These are phyloP conservation scores for Rauvolfia tetraphylla DNA, from an alignment of 257 asterid species.

Conservation along the genomic window DNA sequence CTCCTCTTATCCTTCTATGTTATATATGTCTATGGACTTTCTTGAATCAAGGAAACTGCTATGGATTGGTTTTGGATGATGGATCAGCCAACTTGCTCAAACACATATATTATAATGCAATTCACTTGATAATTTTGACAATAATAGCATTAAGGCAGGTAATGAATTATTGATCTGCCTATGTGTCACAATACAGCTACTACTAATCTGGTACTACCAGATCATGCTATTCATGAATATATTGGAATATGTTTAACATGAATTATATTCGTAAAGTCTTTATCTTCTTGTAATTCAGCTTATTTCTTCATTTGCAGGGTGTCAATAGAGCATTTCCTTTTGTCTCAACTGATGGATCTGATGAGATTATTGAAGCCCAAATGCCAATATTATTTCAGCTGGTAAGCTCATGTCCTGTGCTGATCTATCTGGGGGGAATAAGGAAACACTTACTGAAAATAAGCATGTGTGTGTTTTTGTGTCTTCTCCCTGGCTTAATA, in stretches of 20 bases:
- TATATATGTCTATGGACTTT: background rate
- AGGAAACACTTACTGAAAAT: background rate
- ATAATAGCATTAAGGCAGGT: background rate
- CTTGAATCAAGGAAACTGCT: background rate
- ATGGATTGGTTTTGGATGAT: background rate
- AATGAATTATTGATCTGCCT: background rate
- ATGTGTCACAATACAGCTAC: background rate
- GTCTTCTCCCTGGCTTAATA: background rate
- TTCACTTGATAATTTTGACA: background rate
- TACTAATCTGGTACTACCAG: background rate
- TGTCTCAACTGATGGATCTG: slow-evolving; percentile 79
- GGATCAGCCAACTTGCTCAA: background rate
- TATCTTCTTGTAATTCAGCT: background rate
- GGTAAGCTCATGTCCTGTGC: slow-evolving; percentile 34
- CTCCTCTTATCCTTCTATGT: background rate
- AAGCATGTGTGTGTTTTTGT: background rate
- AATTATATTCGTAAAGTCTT: background rate
- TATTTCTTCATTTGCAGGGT: slow-evolving; percentile 60
- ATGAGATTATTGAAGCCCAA: slow-evolving; percentile 76
- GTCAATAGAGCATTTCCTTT: slow-evolving; percentile 94
- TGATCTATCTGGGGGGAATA: background rate
- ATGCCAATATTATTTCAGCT: slow-evolving; percentile 89
- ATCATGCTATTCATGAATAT: background rate
- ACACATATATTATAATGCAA: background rate
- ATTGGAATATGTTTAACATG: no score